Percentiles rank a stretch among this genome's conserved stretches.
Conservation (phyloP, 331 rosid species). For the Cydonia oblonga region DNA sequence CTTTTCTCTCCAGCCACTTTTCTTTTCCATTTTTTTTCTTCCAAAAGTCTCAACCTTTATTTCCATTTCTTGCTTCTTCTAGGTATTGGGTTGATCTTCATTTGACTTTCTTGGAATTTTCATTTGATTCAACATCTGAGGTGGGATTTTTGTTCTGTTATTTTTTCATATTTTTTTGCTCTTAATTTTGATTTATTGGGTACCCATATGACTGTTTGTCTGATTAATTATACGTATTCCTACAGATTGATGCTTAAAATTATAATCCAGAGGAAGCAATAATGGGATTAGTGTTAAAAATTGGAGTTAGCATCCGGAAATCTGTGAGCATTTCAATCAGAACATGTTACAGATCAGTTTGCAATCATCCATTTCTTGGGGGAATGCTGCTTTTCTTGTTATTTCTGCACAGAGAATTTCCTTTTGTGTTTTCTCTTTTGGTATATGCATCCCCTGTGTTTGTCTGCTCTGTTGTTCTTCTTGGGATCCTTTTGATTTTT, state of each 20-base stretch:
- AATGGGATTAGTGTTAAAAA: constrained; percentile 49
- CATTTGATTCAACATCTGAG: constrained; percentile 19
- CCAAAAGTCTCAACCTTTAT: background rate
- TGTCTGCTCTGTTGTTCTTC: constrained; percentile 75
- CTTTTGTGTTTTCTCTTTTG: constrained; percentile 57
- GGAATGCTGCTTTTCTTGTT: constrained; percentile 45
- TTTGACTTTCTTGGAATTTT: constrained; percentile 13
- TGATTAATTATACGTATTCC: background rate
- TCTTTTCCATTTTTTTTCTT: background rate
- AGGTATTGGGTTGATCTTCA: constrained; percentile 23
- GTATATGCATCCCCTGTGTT: constrained; percentile 77
- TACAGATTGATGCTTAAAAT: background rate
- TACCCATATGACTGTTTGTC: background rate
- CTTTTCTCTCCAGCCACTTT: background rate
- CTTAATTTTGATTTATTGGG: background rate
- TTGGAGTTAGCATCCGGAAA: constrained; percentile 39
- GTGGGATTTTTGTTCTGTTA: constrained; percentile 19
- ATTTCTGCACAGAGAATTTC: constrained; percentile 51
- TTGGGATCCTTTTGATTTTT: constrained; percentile 83
- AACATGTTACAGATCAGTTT: constrained; percentile 47
- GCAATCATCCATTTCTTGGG: constrained; percentile 63
- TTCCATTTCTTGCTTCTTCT: background rate
- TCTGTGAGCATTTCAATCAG: constrained; percentile 23
- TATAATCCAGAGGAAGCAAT: background rate
- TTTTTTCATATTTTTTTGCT: background rate